Evolutionary conservation across 805 yeast genomes (phyloP), one percentile per base, ranked within the genome.

Genomic region (Komagataella mondaviorum): DNA sequence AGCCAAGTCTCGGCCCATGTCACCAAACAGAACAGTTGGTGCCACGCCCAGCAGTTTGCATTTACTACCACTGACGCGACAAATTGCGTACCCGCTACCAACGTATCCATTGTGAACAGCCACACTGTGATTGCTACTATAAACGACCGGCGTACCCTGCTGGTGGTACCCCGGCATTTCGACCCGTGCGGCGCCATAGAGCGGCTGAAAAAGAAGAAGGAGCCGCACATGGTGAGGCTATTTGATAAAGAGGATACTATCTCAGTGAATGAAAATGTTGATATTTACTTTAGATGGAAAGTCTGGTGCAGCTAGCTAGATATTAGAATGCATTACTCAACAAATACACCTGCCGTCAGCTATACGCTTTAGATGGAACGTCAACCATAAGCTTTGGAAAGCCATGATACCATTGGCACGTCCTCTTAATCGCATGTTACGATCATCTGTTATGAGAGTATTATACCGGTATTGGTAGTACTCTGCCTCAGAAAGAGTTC

Each of bases 371-470:
- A 80, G 63, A 52, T 73, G 78, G 48, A 65, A 64, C 62, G 79
- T 79, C 49, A 81, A 68, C 86, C 86, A 81, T 53, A 73, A 71
- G 54, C 84, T 78, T 51, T 77, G 80, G 61, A 72, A 77, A 47
- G 78, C 73, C 6, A 75, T 67, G 45, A 79, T 69, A 0, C 80
- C 80, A n/a, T 75, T 68, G 3, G 78, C 67, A 57, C 78, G 76
- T 1, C 88, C 82, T 55, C 86, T 76, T 45, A 80, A 63, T 55
- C 85, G 70, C 86, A 85, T 80, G 55, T 81, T 83, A 51, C 81
- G 68, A 61, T 86, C 91, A 64, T 85, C 91, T 1, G 90, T 82
- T 44, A 85, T 77, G 49, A 85, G 65, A 23, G 83, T 72, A 55
- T 85, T 79, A 61, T 79, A 80, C 48, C 73, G 68, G 61, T 81